Conservation (phyloP, 495 filamentous ascomycete genomes). For the Talaromyces stipitatus region DNA sequence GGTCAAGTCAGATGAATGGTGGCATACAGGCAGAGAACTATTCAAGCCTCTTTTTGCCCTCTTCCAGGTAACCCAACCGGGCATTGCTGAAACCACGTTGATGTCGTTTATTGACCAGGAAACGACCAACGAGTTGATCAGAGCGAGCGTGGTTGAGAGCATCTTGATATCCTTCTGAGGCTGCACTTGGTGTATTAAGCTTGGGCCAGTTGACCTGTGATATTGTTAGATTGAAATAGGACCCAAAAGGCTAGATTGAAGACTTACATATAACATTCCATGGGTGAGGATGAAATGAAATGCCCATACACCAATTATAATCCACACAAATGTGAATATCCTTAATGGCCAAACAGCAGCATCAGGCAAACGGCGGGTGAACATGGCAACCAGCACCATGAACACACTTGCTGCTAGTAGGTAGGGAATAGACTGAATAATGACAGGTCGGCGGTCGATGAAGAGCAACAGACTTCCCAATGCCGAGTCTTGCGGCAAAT, state of each 20-base stretch:
- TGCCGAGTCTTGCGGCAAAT: slow-evolving; percentile 59
- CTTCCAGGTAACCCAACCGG: slow-evolving; percentile 73
- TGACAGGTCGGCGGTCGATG: slow-evolving; percentile 74
- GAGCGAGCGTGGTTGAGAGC: slow-evolving; percentile 66
- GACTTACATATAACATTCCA: slow-evolving; percentile 87
- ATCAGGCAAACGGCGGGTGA: slow-evolving; percentile 59
- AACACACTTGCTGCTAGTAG: slow-evolving; percentile 81
- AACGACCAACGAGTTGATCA: slow-evolving; percentile 65
- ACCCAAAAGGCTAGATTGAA: not conserved
- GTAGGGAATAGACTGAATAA: slow-evolving; percentile 88
- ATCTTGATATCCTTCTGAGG: slow-evolving; percentile 82
- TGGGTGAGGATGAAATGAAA: slow-evolving; percentile 66
- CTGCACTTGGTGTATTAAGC: slow-evolving; percentile 77
- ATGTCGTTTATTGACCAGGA: slow-evolving; percentile 54
- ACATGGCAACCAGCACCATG: slow-evolving; percentile 70
- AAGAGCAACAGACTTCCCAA: slow-evolving; percentile 64
- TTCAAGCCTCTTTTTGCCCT: slow-evolving; percentile 95
- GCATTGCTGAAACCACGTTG: slow-evolving; percentile 73
- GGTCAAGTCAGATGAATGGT: not conserved
- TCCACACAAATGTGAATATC: slow-evolving; percentile 69
- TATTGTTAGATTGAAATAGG: slow-evolving; percentile 2
- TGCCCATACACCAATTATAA: slow-evolving; percentile 59
- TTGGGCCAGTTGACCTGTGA: slow-evolving; percentile 97
- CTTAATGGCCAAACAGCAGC: slow-evolving; percentile 69
- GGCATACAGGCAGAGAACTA: slow-evolving; percentile 23